Evolutionary conservation across 148 eudicot genomes (phyloP).

Genomic region (Limonium bicolor): DNA sequence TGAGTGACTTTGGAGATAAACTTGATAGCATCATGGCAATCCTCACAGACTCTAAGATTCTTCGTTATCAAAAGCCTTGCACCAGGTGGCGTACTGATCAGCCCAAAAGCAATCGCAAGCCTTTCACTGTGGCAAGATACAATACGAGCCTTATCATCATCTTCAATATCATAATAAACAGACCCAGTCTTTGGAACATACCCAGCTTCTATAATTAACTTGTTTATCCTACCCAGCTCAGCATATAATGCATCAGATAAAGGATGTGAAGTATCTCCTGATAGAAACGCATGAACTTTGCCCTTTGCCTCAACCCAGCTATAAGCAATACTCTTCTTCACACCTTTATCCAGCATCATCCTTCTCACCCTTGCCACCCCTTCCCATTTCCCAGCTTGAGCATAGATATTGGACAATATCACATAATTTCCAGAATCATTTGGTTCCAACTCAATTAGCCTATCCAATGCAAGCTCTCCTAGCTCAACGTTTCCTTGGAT

Average conservation of each 20-base stretch:
- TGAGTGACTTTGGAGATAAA: conserved; percentile 27
- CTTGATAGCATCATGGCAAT: conserved; percentile 54
- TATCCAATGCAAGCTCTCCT: conserved; percentile 37
- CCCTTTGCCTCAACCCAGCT: conserved; percentile 61
- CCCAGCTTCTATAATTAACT: conserved; percentile 29
- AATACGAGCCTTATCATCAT: conserved; percentile 47
- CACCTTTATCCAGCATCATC: conserved; percentile 29
- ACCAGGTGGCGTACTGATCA: conserved; percentile 31
- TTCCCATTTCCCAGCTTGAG: conserved; percentile 55
- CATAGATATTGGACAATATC: conserved; percentile 44
- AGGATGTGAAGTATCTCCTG: conserved; percentile 43
- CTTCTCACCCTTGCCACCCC: conserved; percentile 43
- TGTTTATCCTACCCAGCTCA: conserved; percentile 31
- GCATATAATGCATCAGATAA: conserved; percentile 39
- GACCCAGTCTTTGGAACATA: conserved; percentile 36
- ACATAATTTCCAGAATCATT: conserved; percentile 48
- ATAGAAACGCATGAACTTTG: conserved; percentile 42
- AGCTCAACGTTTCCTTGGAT: conserved; percentile 36
- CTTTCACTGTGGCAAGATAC: conserved; percentile 55
- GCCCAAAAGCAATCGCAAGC: conserved; percentile 65
- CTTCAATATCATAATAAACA: conserved; percentile 51
- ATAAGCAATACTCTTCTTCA: conserved; percentile 41
- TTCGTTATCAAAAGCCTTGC: conserved; percentile 45
- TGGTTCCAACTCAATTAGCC: conserved; percentile 47
- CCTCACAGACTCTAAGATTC: conserved; percentile 49